Evolutionary conservation across 768 basidiomycete genomes (phyloP).

Genomic region (Trametes cubensis): DNA sequence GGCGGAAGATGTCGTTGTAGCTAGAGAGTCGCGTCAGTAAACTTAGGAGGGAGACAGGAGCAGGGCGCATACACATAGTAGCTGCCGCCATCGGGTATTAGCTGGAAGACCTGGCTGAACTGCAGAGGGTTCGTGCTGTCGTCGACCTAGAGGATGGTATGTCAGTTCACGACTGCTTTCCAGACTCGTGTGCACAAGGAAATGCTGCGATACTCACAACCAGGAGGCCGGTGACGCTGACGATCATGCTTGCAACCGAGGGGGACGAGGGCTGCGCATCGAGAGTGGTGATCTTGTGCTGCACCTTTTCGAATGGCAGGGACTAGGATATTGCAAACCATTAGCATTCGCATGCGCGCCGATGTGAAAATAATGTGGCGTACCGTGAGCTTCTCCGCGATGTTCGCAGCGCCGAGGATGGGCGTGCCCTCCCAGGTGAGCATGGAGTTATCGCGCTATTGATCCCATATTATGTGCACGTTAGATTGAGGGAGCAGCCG

Average conservation of each 20-base stretch:
- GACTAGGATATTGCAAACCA: conserved; percentile 35
- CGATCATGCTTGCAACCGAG: conserved; percentile 59
- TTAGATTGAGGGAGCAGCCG: conserved; percentile 7
- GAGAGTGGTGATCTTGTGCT: conserved; percentile 78
- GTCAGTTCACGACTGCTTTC: neutral
- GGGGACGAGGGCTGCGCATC: conserved; percentile 86
- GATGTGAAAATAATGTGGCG: conserved; percentile 18
- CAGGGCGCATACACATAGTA: conserved; percentile 79
- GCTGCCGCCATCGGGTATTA: conserved; percentile 69
- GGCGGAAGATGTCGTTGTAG: conserved; percentile 90
- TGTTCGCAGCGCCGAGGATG: conserved; percentile 54
- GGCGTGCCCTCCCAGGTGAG: conserved; percentile 75
- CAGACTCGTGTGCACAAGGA: neutral
- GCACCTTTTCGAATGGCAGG: conserved; percentile 81
- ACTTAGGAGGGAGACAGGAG: neutral
- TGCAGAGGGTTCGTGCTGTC: conserved; percentile 76
- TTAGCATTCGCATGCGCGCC: neutral
- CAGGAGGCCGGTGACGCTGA: conserved; percentile 88
- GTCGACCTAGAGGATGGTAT: conserved; percentile 63
- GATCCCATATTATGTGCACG: conserved; percentile 8
- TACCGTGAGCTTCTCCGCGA: conserved; percentile 78
- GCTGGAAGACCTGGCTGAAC: conserved; percentile 93
- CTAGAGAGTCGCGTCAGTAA: conserved; percentile 40
- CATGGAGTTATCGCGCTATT: conserved; percentile 81
- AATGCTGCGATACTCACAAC: conserved; percentile 49